A percentile compares a stretch with the other conserved stretches of the same genome.
Evolutionary conservation across 371 early-diverging fungal species (phyloP).

Genomic region (Lichtheimia ramosa): DNA sequence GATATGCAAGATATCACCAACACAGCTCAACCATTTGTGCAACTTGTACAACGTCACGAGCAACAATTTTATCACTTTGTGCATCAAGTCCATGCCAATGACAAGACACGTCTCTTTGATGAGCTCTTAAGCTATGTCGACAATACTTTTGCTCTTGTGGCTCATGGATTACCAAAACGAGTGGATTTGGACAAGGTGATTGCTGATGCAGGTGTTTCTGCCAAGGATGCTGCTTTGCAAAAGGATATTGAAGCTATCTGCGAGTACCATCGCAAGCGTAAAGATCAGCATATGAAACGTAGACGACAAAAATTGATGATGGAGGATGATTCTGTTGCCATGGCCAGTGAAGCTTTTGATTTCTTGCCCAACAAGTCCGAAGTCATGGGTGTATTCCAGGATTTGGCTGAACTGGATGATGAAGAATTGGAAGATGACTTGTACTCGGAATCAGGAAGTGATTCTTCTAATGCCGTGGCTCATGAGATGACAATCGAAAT

Average conservation of each 20-base stretch:
- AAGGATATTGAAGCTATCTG: slow-evolving; percentile 20
- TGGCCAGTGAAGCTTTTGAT: slow-evolving; percentile 9
- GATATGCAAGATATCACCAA: slow-evolving; percentile 27
- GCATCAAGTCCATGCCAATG: slow-evolving; percentile 53
- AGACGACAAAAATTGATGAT: slow-evolving; percentile 19
- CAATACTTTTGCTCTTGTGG: slow-evolving; percentile 16
- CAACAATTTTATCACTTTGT: slow-evolving; percentile 58
- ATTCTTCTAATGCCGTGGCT: not conserved
- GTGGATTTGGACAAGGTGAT: slow-evolving; percentile 20
- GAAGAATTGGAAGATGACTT: slow-evolving; percentile 13
- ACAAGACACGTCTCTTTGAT: slow-evolving; percentile 34
- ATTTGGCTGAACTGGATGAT: slow-evolving; percentile 21
- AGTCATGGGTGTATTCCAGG: slow-evolving; percentile 16
- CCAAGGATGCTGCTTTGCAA: not conserved
- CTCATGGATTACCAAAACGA: slow-evolving; percentile 17
- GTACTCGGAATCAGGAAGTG: not conserved
- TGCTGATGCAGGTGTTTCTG: not conserved
- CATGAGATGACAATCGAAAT: slow-evolving; percentile 18
- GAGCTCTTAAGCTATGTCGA: slow-evolving; percentile 32
- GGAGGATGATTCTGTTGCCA: slow-evolving; percentile 9
- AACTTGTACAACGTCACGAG: slow-evolving; percentile 51
- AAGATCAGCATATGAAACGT: slow-evolving; percentile 20
- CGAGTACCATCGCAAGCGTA: slow-evolving; percentile 21
- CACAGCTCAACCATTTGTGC: slow-evolving; percentile 32
- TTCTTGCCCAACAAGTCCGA: slow-evolving; percentile 13